Evolutionary conservation across 306 rosid genomes (phyloP).

Genomic region (cucumber (Cucumis sativus)): Cucumber_9930_V3 NC_026657.2:27014501-27015000

Average conservation of each 20-base stretch:
- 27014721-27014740: constrained; percentile 28
- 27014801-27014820: neutral
- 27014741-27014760: constrained; percentile 24
- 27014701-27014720: constrained; percentile 57
- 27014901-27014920: neutral
- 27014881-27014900: neutral
- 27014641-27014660: constrained; percentile 32
- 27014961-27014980: neutral
- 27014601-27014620: constrained; percentile 17
- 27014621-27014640: constrained; percentile 24
- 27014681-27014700: constrained; percentile 12
- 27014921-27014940: neutral
- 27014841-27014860: neutral
- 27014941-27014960: neutral
- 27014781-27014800: neutral
- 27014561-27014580: constrained; percentile 17
- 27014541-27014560: constrained; percentile 9
- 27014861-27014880: neutral
- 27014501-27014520: neutral
- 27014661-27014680: constrained; percentile 2
- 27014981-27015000: neutral
- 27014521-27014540: neutral
- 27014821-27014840: neutral
- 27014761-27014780: neutral
- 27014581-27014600: constrained; percentile 31